These are phyloP conservation scores for Ophioceras dolichostomum DNA, from an alignment of 2,329 filamentous ascomycete species.

Conservation along the genomic window DNA sequence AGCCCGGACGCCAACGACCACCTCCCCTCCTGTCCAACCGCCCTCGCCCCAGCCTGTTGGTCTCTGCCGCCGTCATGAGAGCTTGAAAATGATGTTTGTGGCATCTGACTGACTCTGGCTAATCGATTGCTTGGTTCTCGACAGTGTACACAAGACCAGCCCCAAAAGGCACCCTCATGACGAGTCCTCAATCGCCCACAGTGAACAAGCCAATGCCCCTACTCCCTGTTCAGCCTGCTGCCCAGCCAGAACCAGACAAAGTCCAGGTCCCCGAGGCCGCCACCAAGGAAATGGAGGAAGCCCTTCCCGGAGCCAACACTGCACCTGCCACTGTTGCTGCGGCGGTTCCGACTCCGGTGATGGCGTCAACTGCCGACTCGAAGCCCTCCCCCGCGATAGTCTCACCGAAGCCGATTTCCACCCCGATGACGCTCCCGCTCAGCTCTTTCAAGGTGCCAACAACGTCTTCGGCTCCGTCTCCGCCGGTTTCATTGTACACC, in stretches of 20 bases:
- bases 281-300: slow-evolving; percentile 9
- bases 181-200: slow-evolving; percentile 2
- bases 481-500: slow-evolving; percentile 8
- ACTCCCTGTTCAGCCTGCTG: slow-evolving; percentile 6
- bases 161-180: slow-evolving; percentile 24
- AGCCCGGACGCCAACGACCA: not conserved
- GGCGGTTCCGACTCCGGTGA: slow-evolving; percentile 13
- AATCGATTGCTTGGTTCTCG: not conserved
- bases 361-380: slow-evolving; percentile 13
- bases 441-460: slow-evolving; percentile 25
- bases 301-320: slow-evolving; percentile 11
- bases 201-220: slow-evolving; percentile 1
- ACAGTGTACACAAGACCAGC: slow-evolving; percentile 50
- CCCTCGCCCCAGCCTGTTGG: no score
- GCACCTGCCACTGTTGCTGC: slow-evolving; percentile 18
- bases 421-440: slow-evolving; percentile 25
- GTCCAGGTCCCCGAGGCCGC: slow-evolving; percentile 2
- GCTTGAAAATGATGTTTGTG: no score
- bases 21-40: no score
- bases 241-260: slow-evolving; percentile 11
- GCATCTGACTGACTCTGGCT: no score
- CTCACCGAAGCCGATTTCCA: slow-evolving; percentile 13
- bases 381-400: slow-evolving; percentile 3
- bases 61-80: no score
- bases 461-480: slow-evolving; percentile 12